phyloP scores from a whole-genome alignment of 345 rosid species.

The Geranium brycei region DNA sequence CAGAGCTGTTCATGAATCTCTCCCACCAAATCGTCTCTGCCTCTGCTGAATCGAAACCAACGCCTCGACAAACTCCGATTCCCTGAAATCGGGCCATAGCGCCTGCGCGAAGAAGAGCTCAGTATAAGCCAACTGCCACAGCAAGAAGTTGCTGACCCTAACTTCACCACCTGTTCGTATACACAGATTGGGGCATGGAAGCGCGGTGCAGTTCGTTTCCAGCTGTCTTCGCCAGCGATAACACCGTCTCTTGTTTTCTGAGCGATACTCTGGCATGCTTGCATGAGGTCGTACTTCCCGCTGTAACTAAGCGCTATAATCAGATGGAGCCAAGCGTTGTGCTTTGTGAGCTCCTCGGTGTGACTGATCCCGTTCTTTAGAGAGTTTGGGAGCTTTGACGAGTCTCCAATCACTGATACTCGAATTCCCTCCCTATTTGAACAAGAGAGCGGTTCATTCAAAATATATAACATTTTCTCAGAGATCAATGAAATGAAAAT shows the following conservation, averaged over 20 bases:
- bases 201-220: constrained; percentile 47
- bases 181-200: constrained; percentile 54
- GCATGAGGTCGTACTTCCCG: constrained; percentile 55
- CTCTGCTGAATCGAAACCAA: constrained; percentile 54
- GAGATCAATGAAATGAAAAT: too few species aligned
- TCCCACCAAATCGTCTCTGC: constrained; percentile 54
- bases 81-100: constrained; percentile 77
- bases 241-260: constrained; percentile 34
- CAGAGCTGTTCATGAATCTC: constrained; percentile 17
- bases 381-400: constrained; percentile 40
- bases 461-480: too few species aligned
- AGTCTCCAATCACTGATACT: constrained; percentile 52
- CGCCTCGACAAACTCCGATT: constrained; percentile 41
- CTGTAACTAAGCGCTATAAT: constrained; percentile 69
- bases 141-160: constrained; percentile 67
- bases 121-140: constrained; percentile 76
- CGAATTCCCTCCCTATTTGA: constrained; percentile 30
- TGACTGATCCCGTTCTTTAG: constrained; percentile 24
- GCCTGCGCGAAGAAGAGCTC: constrained; percentile 54
- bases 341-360: constrained; percentile 37
- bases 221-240: constrained; percentile 39
- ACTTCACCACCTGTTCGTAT: constrained; percentile 74
- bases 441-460: too few species aligned
- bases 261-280: constrained; percentile 58
- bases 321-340: constrained; percentile 41